A percentile compares a stretch with the other conserved stretches of the same genome.
Conservation (phyloP, 2,329 filamentous ascomycete species). For the Diaporthe nobilis region DNA sequence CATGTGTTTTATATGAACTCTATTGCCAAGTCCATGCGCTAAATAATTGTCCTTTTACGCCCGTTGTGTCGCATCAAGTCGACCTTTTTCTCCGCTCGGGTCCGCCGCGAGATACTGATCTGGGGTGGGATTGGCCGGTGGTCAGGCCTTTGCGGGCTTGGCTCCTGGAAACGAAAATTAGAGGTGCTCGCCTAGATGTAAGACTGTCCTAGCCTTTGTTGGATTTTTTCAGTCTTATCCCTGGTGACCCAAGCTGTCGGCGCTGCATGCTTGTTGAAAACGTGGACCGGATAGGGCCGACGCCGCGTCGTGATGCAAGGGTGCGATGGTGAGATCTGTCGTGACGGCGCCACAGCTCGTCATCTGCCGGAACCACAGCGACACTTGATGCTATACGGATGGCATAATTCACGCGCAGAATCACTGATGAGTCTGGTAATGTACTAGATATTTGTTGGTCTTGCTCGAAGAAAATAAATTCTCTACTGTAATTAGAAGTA, state of each 20-base stretch:
- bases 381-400: neutral
- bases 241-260: conserved; percentile 1
- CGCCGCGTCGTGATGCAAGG: conserved; percentile 13
- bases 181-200: neutral
- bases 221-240: too few species aligned
- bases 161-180: neutral
- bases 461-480: neutral
- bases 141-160: neutral
- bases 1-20: neutral
- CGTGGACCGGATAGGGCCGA: conserved; percentile 17
- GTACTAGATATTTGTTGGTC: neutral
- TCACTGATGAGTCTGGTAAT: neutral
- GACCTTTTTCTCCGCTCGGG: conserved; percentile 4
- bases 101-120: conserved; percentile 1
- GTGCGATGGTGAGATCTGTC: conserved; percentile 24
- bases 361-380: neutral
- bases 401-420: neutral
- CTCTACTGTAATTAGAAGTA: neutral
- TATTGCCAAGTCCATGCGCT: conserved; percentile 6
- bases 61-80: neutral
- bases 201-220: neutral
- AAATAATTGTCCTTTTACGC: neutral
- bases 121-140: neutral
- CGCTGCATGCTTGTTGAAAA: neutral
- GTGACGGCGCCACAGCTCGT: conserved; percentile 14